Conservation (phyloP, 108 stramenopile species). For the Nitzschia sp. region DNA sequence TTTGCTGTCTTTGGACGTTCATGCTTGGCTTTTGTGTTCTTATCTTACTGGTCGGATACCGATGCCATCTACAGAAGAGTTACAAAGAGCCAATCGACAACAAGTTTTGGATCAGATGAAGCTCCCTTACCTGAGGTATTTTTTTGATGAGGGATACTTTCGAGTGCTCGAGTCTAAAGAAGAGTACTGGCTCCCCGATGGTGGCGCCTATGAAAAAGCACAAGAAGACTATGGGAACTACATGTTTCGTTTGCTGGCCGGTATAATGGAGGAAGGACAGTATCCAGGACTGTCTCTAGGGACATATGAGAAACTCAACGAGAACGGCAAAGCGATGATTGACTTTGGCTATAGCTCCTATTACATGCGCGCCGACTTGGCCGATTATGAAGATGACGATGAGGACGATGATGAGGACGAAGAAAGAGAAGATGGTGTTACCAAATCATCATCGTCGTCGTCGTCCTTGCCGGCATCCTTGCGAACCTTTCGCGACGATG, state of each 20-base stretch:
- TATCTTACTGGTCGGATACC: slow-evolving; percentile 11
- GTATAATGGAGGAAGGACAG: slow-evolving; percentile 20
- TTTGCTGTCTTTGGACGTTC: slow-evolving; percentile 41
- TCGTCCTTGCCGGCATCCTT: too few relatives aligned
- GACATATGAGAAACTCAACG: slow-evolving; percentile 30
- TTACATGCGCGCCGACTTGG: not conserved
- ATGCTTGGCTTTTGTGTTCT: slow-evolving; percentile 33
- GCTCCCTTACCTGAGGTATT: slow-evolving; percentile 12
- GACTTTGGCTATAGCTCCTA: not conserved
- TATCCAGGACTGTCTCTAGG: slow-evolving; percentile 43
- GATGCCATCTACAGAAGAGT: slow-evolving; percentile 36
- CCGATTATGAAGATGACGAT: not conserved
- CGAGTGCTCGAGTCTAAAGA: not conserved
- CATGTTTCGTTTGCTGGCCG: slow-evolving; percentile 22
- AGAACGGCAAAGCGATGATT: slow-evolving; percentile 24
- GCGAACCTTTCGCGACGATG: slow-evolving; percentile 25
- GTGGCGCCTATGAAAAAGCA: slow-evolving; percentile 1
- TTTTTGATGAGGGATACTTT: slow-evolving; percentile 32
- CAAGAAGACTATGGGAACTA: not conserved
- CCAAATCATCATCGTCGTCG: too few relatives aligned
- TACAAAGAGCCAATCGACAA: slow-evolving; percentile 25
- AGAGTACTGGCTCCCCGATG: slow-evolving; percentile 13
- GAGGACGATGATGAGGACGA: not conserved
- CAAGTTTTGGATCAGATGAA: slow-evolving; percentile 25
- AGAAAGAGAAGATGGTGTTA: too few relatives aligned